Base-by-base conservation (phyloP, 306 rosid species). In the Biancaea sappan region DNA sequence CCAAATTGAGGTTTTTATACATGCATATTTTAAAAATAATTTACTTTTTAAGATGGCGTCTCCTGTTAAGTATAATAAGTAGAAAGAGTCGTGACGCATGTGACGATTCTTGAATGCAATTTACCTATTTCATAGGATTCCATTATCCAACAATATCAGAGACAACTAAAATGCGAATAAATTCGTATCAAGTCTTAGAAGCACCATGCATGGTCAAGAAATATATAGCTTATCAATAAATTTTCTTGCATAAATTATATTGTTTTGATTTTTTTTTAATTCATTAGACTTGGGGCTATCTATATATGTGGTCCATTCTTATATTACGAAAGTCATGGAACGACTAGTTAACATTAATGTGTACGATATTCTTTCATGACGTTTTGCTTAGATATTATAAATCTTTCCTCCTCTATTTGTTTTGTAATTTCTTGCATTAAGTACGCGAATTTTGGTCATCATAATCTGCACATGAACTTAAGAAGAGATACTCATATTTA, bases 31-130 rank as follows among this genome's bases (percentile, higher is more conserved):
- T 40, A 15, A 9, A 64, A 34, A 43, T 24, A 6, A 71, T 54
- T 72, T 64, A 35, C 41, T 69, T 43, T 51, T 71, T 6, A 43
- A 63, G 34, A 43, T 73, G 58, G 60, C 48, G 66, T 61, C 74
- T 73, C 28, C 60, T 48, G 79, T 40, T 56, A 7, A 11, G 34
- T 73, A 28, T 9, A 47, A 48, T 60, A 60, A 41, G 2, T 22
- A 11, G 64, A n/a, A 29, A 37, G 19, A 48, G n/a, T 37, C 43
- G 12, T 34, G 7, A 34, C 6, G 35, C 13, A 10, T 48, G 25
- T 22, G 19, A 61, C 54, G 12, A 62, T 75, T 75, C 54, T 3
- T 58, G 31, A 53, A 22, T 47, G 52, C 71, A 73, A 35, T 66
- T n/a, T n/a, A n/a, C n/a, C n/a, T n/a, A n/a, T n/a, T 72, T 46